Evolutionary conservation across 805 yeast species (phyloP).

Genomic region (Candida odintsovae): DNA sequence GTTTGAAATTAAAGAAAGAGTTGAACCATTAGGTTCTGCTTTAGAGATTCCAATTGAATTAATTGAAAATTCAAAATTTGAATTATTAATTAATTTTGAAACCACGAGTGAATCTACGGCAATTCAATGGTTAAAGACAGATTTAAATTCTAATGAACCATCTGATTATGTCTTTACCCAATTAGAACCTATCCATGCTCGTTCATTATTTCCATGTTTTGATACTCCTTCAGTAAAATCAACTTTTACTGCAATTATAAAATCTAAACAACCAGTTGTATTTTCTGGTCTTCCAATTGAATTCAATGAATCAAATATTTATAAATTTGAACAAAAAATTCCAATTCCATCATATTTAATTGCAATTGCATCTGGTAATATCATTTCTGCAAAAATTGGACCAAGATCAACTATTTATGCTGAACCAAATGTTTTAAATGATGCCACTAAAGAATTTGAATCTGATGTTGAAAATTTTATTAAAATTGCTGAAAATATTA

Average conservation of each 20-base stretch:
- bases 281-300: constrained; percentile 56
- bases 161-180: constrained; percentile 63
- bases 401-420: constrained; percentile 82
- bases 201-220: constrained; percentile 83
- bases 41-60: constrained; percentile 30
- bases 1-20: constrained; percentile 34
- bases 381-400: constrained; percentile 62
- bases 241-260: constrained; percentile 49
- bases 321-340: constrained; percentile 60
- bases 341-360: constrained; percentile 85
- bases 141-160: constrained; percentile 53
- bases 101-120: constrained; percentile 81
- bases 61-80: constrained; percentile 12
- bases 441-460: constrained; percentile 75
- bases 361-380: constrained; percentile 81
- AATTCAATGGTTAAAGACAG: constrained; percentile 69
- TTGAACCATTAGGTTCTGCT: constrained; percentile 57
- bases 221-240: constrained; percentile 87
- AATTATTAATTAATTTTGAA: constrained; percentile 44
- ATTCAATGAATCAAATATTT: constrained; percentile 24
- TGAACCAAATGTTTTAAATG: constrained; percentile 63
- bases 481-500: constrained; percentile 66
- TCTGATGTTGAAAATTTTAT: constrained; percentile 79
- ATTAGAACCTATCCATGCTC: constrained; percentile 87
- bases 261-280: constrained; percentile 62